These are phyloP conservation scores for Apium graveolens DNA, from an alignment of 129 eudicot species.

Conservation along the genomic window DNA sequence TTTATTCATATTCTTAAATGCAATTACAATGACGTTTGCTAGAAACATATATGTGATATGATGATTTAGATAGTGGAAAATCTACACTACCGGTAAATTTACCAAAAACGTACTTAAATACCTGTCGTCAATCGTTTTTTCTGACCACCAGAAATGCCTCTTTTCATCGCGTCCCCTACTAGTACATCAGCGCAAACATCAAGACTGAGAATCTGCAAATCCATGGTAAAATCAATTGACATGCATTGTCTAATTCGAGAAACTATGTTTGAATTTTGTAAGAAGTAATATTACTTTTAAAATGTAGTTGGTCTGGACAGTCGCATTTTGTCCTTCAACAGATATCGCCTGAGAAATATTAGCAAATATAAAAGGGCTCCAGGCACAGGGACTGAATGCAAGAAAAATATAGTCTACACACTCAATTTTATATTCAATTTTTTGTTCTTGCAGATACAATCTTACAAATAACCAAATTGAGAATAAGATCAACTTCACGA, in stretches of 20 bases:
- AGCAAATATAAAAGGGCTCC: background rate
- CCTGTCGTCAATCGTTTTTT: no score
- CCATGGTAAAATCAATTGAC: background rate
- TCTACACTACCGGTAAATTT: background rate
- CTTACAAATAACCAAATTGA: no score
- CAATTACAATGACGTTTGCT: background rate
- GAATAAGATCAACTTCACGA: no score
- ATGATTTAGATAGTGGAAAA: background rate
- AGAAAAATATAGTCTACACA: no score
- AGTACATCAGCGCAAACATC: no score
- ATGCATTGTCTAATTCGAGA: background rate
- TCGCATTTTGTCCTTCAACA: slow-evolving; percentile 37
- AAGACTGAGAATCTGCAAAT: background rate
- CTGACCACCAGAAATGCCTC: no score
- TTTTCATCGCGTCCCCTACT: no score
- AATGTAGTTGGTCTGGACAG: slow-evolving; percentile 54
- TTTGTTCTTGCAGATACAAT: no score
- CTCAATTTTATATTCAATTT: no score
- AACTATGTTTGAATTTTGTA: background rate
- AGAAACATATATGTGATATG: background rate
- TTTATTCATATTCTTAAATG: background rate
- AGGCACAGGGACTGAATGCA: background rate
- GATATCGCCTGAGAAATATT: slow-evolving; percentile 35
- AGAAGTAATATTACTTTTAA: slow-evolving; percentile 30
- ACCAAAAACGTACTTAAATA: background rate